Evolutionary conservation across 306 rosid genomes (phyloP), one percentile per base, ranked within the genome.

Genomic region (Vigna mungo): DNA sequence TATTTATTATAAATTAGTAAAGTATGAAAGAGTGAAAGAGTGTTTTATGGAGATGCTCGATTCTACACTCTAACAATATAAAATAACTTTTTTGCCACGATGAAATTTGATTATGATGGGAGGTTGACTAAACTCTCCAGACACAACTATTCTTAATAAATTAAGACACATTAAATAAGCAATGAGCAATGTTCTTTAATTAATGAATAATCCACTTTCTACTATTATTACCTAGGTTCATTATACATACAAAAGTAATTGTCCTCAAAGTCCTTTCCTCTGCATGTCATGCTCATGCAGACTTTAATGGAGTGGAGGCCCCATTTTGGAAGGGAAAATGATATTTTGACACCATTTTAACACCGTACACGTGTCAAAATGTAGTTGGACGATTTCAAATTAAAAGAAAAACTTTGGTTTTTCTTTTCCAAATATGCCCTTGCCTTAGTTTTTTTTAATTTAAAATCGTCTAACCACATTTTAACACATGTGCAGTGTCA

Each of bases 251-350:
- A 71, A 51, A 21, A 53, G 76, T 72, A 72, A 39, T 55, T 56
- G 63, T 56, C 58, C 13, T 39, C 27, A 56, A 5, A 20, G 54
- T 81, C 76, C 60, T 30, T 68, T 70, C 76, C 20, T 60, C 66
- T 60, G 48, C 78, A 43, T 65, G 78, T 23, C 66, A 36, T 72
- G 55, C 81, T 68, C 65, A 27, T 60, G 66, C 66, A 60, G 23
- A 65, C 30, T 63, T 66, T 76, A 60, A 73, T 80, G 83, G 79
- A 62, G 82, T 72, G 21, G 36, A 53, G 65, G 37, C 76, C 65
- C 52, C 48, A 53, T 53, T 36, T 2, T 30, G 18, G 60, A 69
- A 69, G 27, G n/a, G n/a, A n/a, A n/a, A n/a, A n/a, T n/a, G n/a
- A n/a, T n/a, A n/a, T n/a, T n/a, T n/a, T n/a, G n/a, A n/a, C n/a